Evolutionary conservation across 768 basidiomycete genomes (phyloP).

Genomic region (Boletus coccyginus): DNA sequence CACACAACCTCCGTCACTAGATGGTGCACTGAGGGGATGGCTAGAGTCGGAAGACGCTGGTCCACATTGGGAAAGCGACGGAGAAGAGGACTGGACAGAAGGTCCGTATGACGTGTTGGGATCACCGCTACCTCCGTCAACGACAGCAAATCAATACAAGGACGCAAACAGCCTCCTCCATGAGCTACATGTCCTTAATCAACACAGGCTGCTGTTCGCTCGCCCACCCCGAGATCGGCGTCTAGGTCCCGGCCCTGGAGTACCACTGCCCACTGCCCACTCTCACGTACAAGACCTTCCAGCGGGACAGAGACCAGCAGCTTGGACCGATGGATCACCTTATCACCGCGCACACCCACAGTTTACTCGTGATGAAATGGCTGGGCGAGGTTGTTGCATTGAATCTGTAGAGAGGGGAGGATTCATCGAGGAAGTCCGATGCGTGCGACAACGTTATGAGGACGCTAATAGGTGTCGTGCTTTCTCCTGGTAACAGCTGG

Average conservation of each 20-base stretch:
- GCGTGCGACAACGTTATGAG: constrained; percentile 60
- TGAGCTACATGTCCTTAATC: constrained; percentile 65
- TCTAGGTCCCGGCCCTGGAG: neutral
- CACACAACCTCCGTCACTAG: constrained; percentile 48
- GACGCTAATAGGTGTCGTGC: constrained; percentile 57
- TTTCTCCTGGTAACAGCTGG: neutral
- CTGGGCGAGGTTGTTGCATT: neutral
- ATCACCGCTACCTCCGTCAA: neutral
- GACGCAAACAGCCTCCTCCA: constrained; percentile 63
- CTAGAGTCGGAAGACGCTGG: constrained; percentile 3
- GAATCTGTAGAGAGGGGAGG: constrained; percentile 11
- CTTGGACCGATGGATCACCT: constrained; percentile 5
- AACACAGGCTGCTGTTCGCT: constrained; percentile 54
- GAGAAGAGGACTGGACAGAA: constrained; percentile 34
- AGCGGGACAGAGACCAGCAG: neutral
- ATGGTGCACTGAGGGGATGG: constrained; percentile 54
- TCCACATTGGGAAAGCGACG: constrained; percentile 23
- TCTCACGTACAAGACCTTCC: neutral
- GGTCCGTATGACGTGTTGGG: constrained; percentile 36
- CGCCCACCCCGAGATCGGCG: constrained; percentile 11
- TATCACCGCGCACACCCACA: neutral
- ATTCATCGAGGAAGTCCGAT: constrained; percentile 39
- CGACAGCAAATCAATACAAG: constrained; percentile 45
- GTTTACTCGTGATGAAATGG: neutral
- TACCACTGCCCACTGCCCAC: neutral